These are phyloP conservation scores for Phalaenopsis aphrodite DNA, from an alignment of 106 monocot species.

Conservation along the genomic window DNA sequence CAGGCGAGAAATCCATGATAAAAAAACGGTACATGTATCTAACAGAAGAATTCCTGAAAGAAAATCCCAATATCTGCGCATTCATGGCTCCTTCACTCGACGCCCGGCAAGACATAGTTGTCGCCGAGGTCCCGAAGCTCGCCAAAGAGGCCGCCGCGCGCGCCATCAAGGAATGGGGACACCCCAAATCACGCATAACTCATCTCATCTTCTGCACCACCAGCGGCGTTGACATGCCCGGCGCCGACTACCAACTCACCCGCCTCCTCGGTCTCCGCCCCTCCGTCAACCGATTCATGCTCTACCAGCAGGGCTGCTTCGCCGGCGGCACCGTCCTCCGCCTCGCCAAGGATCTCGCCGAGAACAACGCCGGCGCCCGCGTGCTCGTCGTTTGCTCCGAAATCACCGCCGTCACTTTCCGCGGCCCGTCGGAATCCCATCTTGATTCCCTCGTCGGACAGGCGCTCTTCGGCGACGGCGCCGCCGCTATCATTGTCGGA, in stretches of 20 bases:
- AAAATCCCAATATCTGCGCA: slow-evolving; percentile 11
- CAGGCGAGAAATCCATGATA: slow-evolving; percentile 19
- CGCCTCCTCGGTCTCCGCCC: slow-evolving; percentile 15
- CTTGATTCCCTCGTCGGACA: slow-evolving; percentile 16
- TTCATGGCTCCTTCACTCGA: slow-evolving; percentile 16
- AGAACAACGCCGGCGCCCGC: slow-evolving; percentile 19
- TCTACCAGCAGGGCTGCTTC: slow-evolving; percentile 21
- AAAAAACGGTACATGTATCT: slow-evolving; percentile 15
- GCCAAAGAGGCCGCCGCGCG: slow-evolving; percentile 8
- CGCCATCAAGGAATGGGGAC: slow-evolving; percentile 17
- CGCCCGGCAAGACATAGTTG: slow-evolving; percentile 15
- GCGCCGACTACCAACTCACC: slow-evolving; percentile 18
- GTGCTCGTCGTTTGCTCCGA: slow-evolving; percentile 21
- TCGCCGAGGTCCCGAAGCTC: slow-evolving; percentile 13
- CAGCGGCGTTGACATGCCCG: slow-evolving; percentile 22
- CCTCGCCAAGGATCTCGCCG: slow-evolving; percentile 15
- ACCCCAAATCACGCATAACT: slow-evolving; percentile 14
- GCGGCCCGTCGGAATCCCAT: slow-evolving; percentile 16
- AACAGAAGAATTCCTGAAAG: slow-evolving; percentile 10
- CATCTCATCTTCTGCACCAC: slow-evolving; percentile 22
- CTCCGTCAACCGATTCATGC: slow-evolving; percentile 14
- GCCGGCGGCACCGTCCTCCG: slow-evolving; percentile 20
- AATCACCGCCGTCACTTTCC: slow-evolving; percentile 18
- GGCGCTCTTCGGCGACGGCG: slow-evolving; percentile 16
- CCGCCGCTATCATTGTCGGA: slow-evolving; percentile 4